Evolutionary conservation across 2,329 filamentous ascomycete species (phyloP).

Genomic region (Neurospora sp.): DNA sequence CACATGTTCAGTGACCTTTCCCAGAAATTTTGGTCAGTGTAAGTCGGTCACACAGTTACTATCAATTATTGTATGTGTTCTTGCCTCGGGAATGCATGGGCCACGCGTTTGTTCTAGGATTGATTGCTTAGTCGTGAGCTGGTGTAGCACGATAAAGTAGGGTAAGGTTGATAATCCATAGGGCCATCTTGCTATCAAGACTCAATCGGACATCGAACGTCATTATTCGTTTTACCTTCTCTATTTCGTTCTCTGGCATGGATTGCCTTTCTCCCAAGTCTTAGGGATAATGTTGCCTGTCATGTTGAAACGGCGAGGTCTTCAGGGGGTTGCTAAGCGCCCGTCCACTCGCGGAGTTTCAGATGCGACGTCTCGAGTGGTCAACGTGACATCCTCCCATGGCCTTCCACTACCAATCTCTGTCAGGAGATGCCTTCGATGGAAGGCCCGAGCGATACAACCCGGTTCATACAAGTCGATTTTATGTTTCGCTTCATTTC

Average conservation of each 20-base stretch:
- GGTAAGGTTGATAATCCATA: neutral
- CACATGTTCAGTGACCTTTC: no score
- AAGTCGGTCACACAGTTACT: neutral
- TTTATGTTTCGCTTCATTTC: neutral
- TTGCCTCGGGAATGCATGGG: neutral
- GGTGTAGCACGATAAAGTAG: neutral
- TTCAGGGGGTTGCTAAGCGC: neutral
- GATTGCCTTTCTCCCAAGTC: neutral
- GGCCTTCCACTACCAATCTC: neutral
- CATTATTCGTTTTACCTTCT: neutral
- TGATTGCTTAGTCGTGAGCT: neutral
- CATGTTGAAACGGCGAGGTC: neutral
- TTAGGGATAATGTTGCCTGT: neutral
- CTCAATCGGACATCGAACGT: neutral
- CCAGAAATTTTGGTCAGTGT: neutral
- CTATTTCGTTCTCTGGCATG: neutral
- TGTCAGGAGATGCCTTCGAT: neutral
- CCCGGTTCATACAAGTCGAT: neutral
- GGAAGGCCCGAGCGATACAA: neutral
- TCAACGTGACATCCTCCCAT: neutral
- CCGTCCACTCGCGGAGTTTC: neutral
- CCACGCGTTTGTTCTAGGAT: neutral
- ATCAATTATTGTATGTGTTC: neutral
- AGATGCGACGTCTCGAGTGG: neutral
- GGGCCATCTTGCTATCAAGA: neutral